Evolutionary conservation across 2,329 filamentous ascomycete genomes (phyloP).

Genomic region (Ophiostoma australiae): DNA sequence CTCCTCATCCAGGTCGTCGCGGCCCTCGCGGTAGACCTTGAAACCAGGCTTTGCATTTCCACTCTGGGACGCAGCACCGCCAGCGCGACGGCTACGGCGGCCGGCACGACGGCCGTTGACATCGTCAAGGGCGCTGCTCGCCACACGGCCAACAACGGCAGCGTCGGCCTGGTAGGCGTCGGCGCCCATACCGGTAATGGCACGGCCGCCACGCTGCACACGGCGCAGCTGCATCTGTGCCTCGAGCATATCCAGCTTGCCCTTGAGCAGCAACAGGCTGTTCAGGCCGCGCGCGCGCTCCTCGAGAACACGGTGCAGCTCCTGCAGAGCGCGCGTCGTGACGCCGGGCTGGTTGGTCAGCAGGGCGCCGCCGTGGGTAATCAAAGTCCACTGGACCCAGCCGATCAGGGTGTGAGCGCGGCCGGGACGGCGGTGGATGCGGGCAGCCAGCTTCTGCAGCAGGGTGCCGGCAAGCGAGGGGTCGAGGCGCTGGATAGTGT

Average conservation of each 20-base stretch:
- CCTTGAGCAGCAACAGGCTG: slow-evolving; percentile 81
- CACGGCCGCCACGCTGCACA: slow-evolving; percentile 46
- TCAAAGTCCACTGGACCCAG: slow-evolving; percentile 93
- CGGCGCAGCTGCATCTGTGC: slow-evolving; percentile 79
- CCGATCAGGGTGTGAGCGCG: slow-evolving; percentile 84
- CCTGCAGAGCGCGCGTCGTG: slow-evolving; percentile 68
- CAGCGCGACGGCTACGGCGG: slow-evolving; percentile 10
- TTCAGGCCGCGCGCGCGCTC: slow-evolving; percentile 78
- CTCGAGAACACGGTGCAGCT: slow-evolving; percentile 79
- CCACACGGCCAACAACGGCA: slow-evolving; percentile 17
- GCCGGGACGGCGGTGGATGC: slow-evolving; percentile 80
- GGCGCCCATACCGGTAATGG: slow-evolving; percentile 32
- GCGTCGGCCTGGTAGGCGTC: not conserved
- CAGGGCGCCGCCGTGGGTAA: slow-evolving; percentile 85
- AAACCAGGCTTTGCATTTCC: not conserved
- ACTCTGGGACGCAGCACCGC: not conserved
- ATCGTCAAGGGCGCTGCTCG: slow-evolving; percentile 46
- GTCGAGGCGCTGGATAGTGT: slow-evolving; percentile 86
- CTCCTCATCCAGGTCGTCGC: slow-evolving; percentile 48
- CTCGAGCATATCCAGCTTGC: slow-evolving; percentile 90
- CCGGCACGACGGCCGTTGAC: slow-evolving; percentile 42
- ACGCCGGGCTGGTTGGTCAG: slow-evolving; percentile 82
- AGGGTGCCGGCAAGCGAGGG: slow-evolving; percentile 74
- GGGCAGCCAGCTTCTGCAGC: slow-evolving; percentile 77
- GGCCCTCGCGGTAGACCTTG: slow-evolving; percentile 70